Evolutionary conservation across 2,329 filamentous ascomycete species (phyloP), one percentile per base, ranked within the genome.

Genomic region (Phyllachora maydis): DNA sequence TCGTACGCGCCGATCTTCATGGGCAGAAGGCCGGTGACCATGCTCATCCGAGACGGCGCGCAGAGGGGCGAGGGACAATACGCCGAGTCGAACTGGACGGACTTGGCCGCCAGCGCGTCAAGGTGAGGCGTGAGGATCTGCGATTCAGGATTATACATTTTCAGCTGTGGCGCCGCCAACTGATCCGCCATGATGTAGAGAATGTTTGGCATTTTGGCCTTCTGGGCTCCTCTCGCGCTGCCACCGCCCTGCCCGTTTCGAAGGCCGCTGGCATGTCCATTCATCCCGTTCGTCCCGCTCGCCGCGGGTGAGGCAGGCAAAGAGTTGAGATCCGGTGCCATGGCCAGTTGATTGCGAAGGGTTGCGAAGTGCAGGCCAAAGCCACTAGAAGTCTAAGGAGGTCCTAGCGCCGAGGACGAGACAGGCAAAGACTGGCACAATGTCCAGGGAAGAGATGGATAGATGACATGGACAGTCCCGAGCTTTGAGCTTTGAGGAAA

Each of bases 101-200:
- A 76, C 30, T 66, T 66, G 33, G 71, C 65, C 2, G 83, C 81
- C 32, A 93, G 61, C 24, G 68, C 65, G 49, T 93, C 79, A 29
- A 93, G 65, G 50, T 93, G 72, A 22, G 83, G 83, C 1, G 83
- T 93, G 50, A 82, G 78, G 59, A 93, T 92, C 43, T 78, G 75
- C 2, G 82, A 91, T 24, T 74, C 59, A 21, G 71, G 64, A 47
- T 93, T 83, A 56, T 93, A 82, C 56, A 92, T 85, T 54, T 82
- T 85, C 35, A 93, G 66, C 36, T 83, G 64, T 11, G 83, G 83
- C 14, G 83, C 83, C 11, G 83, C 77, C 46, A 93, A 68, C 54
- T 93, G 83, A 50, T 93, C 83, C 26, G 83, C 83, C 82, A 93
- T 92, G 53, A 93, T 90, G 57, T 88, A 92, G 22, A 83, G 59